Percentiles rank a stretch among this genome's conserved stretches.
Evolutionary conservation across 805 yeast genomes (phyloP).

Genomic region (Saccharomyces jurei): DNA sequence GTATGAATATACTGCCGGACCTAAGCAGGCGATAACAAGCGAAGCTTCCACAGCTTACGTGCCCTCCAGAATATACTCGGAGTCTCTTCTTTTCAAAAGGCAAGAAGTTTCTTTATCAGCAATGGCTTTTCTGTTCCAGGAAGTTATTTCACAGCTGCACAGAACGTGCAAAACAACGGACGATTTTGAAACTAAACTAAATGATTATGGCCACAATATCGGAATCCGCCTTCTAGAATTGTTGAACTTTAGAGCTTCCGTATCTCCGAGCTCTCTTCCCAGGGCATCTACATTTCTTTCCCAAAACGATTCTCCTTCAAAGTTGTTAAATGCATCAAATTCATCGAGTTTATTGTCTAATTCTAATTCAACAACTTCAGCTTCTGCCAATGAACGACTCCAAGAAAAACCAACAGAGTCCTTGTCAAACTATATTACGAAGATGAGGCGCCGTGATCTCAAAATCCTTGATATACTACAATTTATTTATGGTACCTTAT

Average conservation of each 20-base stretch:
- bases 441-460: slow-evolving; percentile 43
- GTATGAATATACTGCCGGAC: slow-evolving; percentile 26
- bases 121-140: slow-evolving; percentile 63
- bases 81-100: slow-evolving; percentile 17
- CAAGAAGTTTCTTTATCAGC: slow-evolving; percentile 59
- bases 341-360: neutral
- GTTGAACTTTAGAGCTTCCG: slow-evolving; percentile 26
- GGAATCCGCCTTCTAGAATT: slow-evolving; percentile 69
- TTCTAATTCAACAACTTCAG: neutral
- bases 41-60: slow-evolving; percentile 11
- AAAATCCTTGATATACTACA: slow-evolving; percentile 61
- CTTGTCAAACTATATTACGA: slow-evolving; percentile 16
- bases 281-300: slow-evolving; percentile 15
- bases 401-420: slow-evolving; percentile 14
- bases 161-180: slow-evolving; percentile 52
- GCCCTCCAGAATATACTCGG: slow-evolving; percentile 20
- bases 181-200: slow-evolving; percentile 54
- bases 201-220: slow-evolving; percentile 66
- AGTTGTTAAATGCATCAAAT: neutral
- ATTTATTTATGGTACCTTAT: slow-evolving; percentile 63
- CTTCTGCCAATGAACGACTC: slow-evolving; percentile 3
- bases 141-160: slow-evolving; percentile 57
- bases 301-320: slow-evolving; percentile 1
- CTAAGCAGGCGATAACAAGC: slow-evolving; percentile 24
- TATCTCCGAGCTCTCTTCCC: slow-evolving; percentile 14